Evolutionary conservation across 139 green algal species (phyloP).

Genomic region (Chlamydomonas incerta): DNA sequence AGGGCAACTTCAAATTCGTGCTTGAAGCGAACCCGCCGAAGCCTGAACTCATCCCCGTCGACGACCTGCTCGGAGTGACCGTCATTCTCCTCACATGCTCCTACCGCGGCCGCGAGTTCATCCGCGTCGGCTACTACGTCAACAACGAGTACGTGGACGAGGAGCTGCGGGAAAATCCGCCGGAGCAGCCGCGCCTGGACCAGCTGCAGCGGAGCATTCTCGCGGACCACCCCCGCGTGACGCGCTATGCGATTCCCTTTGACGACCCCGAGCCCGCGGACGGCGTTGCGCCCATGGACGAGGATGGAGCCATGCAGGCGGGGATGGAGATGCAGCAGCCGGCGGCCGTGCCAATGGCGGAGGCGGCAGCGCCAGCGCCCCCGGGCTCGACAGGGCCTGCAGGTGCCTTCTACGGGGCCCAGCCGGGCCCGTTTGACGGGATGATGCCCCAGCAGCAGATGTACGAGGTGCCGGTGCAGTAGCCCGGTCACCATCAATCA

Average conservation of each 20-base stretch:
- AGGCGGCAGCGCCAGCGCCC: too few species aligned
- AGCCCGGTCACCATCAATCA: too few species aligned
- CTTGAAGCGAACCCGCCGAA: slow-evolving; percentile 91
- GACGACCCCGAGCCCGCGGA: slow-evolving; percentile 23
- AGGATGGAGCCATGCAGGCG: background rate
- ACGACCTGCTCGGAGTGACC: slow-evolving; percentile 92
- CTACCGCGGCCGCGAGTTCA: slow-evolving; percentile 90
- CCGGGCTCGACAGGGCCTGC: background rate
- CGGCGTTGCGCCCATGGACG: background rate
- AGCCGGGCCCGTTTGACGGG: background rate
- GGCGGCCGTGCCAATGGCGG: background rate
- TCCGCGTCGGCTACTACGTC: slow-evolving; percentile 96
- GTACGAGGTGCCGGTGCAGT: too few species aligned
- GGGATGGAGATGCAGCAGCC: background rate
- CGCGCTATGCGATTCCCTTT: slow-evolving; percentile 73
- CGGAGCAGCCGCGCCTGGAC: slow-evolving; percentile 76
- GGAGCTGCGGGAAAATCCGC: slow-evolving; percentile 86
- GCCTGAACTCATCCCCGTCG: slow-evolving; percentile 70
- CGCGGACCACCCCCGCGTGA: slow-evolving; percentile 94
- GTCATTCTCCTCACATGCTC: slow-evolving; percentile 96
- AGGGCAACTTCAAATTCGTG: slow-evolving; percentile 92
- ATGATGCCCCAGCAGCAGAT: too few species aligned
- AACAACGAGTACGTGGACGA: slow-evolving; percentile 96
- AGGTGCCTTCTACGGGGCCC: background rate
- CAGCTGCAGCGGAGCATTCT: slow-evolving; percentile 84